A percentile compares a stretch with the other conserved stretches of the same genome.
Conservation (phyloP, 202 grass and related monocot species). For the Dendrocalamus latiflorus region DNA sequence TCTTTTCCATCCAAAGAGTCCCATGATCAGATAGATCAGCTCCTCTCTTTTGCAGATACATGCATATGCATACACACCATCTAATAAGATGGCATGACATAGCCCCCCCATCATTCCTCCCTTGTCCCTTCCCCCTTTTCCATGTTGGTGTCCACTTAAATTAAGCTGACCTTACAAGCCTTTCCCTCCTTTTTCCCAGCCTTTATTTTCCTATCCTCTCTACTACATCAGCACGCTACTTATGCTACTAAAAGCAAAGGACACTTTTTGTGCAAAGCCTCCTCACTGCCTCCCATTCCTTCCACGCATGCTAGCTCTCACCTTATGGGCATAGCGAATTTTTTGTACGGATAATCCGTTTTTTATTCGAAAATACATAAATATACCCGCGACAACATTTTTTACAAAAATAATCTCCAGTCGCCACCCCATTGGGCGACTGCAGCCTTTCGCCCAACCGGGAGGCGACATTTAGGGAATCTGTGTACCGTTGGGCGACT, state of each 20-base stretch:
- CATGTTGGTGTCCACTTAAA: conserved; percentile 63
- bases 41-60: not conserved
- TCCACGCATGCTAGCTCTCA: not conserved
- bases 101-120: conserved; percentile 30
- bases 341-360: no score
- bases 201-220: conserved; percentile 26
- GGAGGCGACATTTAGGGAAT: no score
- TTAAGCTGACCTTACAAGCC: conserved; percentile 23
- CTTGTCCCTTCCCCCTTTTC: conserved; percentile 20
- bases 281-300: conserved; percentile 4
- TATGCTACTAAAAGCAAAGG: no score
- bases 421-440: no score
- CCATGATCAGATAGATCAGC: conserved; percentile 26
- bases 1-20: not conserved
- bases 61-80: not conserved
- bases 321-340: not conserved
- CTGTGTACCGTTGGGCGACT: no score
- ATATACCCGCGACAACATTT: no score
- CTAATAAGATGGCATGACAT: conserved; percentile 21
- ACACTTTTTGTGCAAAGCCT: no score
- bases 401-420: no score
- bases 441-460: no score
- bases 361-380: no score
- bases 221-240: not conserved
- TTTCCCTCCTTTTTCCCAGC: conserved; percentile 24